Percentiles rank a stretch among this genome's conserved stretches.
phyloP scores from a whole-genome alignment of 495 filamentous ascomycete genomes.

The Collariella sp. region DNA sequence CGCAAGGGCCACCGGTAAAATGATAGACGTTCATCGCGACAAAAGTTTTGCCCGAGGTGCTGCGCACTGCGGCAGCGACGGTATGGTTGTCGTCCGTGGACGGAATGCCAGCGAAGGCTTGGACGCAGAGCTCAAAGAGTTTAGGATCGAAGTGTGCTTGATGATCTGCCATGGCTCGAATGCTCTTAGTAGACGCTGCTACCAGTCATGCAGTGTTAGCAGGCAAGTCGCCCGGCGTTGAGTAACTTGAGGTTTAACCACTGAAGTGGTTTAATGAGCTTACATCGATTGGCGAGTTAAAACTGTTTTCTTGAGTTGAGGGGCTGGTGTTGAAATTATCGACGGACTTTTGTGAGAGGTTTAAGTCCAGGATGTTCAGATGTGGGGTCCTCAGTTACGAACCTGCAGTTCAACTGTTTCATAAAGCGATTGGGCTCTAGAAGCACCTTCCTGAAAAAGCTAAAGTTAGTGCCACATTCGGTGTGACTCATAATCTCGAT shows the following conservation, averaged over 20 bases:
- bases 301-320: no score
- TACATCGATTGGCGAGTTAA: no score
- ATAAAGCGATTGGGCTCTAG: no score
- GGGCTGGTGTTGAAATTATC: no score
- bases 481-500: background rate
- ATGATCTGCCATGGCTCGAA: background rate
- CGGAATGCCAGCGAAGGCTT: background rate
- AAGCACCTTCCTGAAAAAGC: no score
- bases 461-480: background rate
- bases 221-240: no score
- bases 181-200: background rate
- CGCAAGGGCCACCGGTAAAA: constrained; percentile 10
- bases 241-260: no score
- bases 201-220: background rate
- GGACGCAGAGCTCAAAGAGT: background rate
- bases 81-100: constrained; percentile 7
- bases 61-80: background rate
- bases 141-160: background rate
- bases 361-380: no score
- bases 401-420: no score
- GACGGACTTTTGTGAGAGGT: no score
- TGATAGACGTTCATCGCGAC: constrained; percentile 11
- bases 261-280: no score
- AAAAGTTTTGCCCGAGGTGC: background rate
- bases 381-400: no score